A percentile compares a stretch with the other conserved stretches of the same genome.
These are phyloP conservation scores for Cercospora beticola DNA, from an alignment of 2,329 filamentous ascomycete species.

Conservation along the genomic window DNA sequence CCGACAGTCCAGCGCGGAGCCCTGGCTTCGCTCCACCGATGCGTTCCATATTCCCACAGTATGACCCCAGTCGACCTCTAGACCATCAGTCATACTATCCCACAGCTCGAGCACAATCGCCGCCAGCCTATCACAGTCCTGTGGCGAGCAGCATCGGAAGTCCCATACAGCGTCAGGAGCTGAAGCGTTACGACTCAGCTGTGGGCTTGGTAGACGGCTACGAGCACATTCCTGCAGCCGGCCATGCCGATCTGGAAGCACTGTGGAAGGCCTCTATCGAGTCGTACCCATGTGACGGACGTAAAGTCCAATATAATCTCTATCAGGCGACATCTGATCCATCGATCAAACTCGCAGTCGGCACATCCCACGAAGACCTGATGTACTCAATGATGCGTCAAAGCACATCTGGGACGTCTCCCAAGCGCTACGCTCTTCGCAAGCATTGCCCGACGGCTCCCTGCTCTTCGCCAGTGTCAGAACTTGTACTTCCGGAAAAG, in stretches of 20 bases:
- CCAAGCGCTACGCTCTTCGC: constrained; percentile 28
- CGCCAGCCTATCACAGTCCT: constrained; percentile 56
- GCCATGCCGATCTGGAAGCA: constrained; percentile 28
- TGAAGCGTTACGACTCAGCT: constrained; percentile 33
- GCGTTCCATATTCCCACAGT: constrained; percentile 73
- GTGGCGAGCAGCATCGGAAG: constrained; percentile 62
- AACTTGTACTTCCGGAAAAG: constrained; percentile 26
- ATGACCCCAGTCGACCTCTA: constrained; percentile 66
- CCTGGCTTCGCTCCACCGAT: constrained; percentile 45
- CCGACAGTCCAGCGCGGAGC: constrained; percentile 7
- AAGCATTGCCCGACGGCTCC: constrained; percentile 29
- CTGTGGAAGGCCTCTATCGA: constrained; percentile 34
- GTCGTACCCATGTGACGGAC: constrained; percentile 25
- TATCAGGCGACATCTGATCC: constrained; percentile 23
- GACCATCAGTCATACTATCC: constrained; percentile 70
- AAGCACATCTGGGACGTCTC: neutral
- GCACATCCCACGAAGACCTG: constrained; percentile 23
- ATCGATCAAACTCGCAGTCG: constrained; percentile 28
- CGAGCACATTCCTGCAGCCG: constrained; percentile 34
- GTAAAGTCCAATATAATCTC: constrained; percentile 34
- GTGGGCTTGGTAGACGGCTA: constrained; percentile 34
- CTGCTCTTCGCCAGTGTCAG: constrained; percentile 27
- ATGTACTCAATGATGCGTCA: constrained; percentile 33
- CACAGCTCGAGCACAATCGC: constrained; percentile 57
- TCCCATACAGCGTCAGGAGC: constrained; percentile 25